These are phyloP conservation scores for Lactarius indigo DNA, from an alignment of 768 basidiomycete species.

Conservation along the genomic window DNA sequence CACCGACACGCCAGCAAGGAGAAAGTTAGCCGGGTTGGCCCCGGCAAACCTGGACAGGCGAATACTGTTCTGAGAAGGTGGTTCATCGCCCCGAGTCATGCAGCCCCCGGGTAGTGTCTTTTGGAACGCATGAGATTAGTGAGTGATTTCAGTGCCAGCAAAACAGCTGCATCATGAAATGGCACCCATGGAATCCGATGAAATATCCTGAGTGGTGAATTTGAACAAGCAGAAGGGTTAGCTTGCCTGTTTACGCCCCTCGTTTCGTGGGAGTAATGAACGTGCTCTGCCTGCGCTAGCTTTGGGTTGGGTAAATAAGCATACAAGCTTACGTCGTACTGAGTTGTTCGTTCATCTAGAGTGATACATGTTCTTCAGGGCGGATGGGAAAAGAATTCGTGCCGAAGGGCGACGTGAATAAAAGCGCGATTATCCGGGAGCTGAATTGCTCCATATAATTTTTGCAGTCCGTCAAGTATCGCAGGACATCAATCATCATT, in stretches of 20 bases:
- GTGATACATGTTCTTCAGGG: neutral
- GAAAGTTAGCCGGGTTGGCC: neutral
- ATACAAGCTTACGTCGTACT: neutral
- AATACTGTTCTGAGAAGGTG: neutral
- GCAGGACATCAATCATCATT: conserved; percentile 12
- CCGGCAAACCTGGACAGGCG: neutral
- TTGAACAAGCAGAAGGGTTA: neutral
- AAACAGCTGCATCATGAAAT: neutral
- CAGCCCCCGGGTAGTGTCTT: neutral
- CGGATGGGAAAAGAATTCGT: neutral
- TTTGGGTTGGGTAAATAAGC: neutral
- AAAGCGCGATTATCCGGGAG: neutral
- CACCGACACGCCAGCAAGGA: neutral
- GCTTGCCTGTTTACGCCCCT: neutral
- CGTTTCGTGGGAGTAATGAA: neutral
- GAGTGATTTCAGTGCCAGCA: neutral
- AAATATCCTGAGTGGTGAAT: neutral
- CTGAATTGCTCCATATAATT: neutral
- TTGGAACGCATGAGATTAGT: neutral
- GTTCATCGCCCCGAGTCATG: neutral
- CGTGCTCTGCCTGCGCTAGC: neutral
- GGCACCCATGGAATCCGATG: neutral
- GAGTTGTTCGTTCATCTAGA: neutral
- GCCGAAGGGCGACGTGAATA: conserved; percentile 1
- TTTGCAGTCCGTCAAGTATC: neutral